Evolutionary conservation across 495 filamentous ascomycete species (phyloP).

Genomic region (Penicillium fimorum): DNA sequence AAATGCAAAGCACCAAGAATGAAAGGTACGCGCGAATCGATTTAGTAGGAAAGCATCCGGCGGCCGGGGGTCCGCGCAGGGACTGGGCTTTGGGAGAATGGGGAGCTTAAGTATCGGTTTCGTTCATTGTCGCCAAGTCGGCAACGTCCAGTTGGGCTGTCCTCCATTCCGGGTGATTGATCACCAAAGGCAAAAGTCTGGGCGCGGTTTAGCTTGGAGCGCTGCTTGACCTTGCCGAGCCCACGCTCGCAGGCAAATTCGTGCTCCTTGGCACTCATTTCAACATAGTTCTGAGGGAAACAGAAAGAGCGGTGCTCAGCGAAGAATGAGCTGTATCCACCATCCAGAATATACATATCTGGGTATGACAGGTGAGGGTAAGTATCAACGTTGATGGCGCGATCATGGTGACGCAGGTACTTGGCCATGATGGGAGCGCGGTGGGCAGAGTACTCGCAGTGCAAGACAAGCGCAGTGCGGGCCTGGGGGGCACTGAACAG

Average conservation of each 20-base stretch:
- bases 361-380: slow-evolving; percentile 91
- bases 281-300: slow-evolving; percentile 90
- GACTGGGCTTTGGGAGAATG: slow-evolving; percentile 54
- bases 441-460: slow-evolving; percentile 98
- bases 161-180: slow-evolving; percentile 64
- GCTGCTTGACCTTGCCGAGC: slow-evolving; percentile 80
- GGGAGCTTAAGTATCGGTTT: slow-evolving; percentile 42
- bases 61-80: slow-evolving; percentile 56
- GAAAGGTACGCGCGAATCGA: background rate
- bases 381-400: slow-evolving; percentile 70
- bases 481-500: slow-evolving; percentile 69
- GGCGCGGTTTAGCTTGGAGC: slow-evolving; percentile 79
- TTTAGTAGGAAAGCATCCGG: slow-evolving; percentile 71
- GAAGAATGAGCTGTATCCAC: slow-evolving; percentile 94
- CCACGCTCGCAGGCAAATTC: slow-evolving; percentile 89
- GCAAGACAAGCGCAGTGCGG: slow-evolving; percentile 81
- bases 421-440: slow-evolving; percentile 88
- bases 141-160: slow-evolving; percentile 71
- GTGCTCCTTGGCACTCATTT: slow-evolving; percentile 90
- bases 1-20: background rate
- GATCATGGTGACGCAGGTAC: slow-evolving; percentile 83
- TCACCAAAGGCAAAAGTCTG: slow-evolving; percentile 93
- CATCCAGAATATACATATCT: slow-evolving; percentile 94
- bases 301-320: slow-evolving; percentile 71
- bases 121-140: slow-evolving; percentile 41